Conservation (phyloP, 805 yeast genomes). For the Groenewaldozyma salmanticensis region DNA sequence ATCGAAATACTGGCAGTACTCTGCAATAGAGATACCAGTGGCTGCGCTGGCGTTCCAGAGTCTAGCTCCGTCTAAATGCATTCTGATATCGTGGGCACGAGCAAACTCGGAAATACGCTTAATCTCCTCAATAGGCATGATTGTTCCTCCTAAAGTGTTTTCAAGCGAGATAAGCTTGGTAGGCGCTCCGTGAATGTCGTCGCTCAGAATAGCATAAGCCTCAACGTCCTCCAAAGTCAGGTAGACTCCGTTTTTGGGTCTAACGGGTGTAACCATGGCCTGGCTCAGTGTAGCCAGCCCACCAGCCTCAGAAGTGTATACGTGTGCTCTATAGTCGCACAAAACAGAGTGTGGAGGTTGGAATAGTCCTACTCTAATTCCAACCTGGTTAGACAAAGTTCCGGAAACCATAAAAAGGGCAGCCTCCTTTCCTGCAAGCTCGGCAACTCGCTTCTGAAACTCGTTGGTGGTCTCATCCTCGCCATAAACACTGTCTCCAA, state of each 20-base stretch:
- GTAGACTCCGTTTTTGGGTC: constrained; percentile 65
- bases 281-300: constrained; percentile 84
- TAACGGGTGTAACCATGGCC: constrained; percentile 82
- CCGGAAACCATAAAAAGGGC: constrained; percentile 83
- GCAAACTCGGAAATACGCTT: constrained; percentile 63
- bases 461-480: constrained; percentile 66
- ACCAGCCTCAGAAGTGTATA: constrained; percentile 79
- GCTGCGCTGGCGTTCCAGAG: constrained; percentile 82
- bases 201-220: constrained; percentile 58
- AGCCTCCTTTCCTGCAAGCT: constrained; percentile 67
- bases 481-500: constrained; percentile 83
- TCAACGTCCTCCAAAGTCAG: constrained; percentile 73
- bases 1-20: constrained; percentile 71
- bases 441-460: constrained; percentile 55
- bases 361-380: constrained; percentile 57
- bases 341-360: constrained; percentile 83
- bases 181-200: constrained; percentile 83
- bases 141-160: constrained; percentile 77
- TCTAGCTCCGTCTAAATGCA: constrained; percentile 95
- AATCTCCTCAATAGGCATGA: constrained; percentile 74
- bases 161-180: constrained; percentile 78
- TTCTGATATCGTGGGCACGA: constrained; percentile 41
- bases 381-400: constrained; percentile 84
- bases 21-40: constrained; percentile 55
- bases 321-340: constrained; percentile 81